Evolutionary conservation across 139 green algal genomes (phyloP), one percentile per base, ranked within the genome.

Genomic region (Zygnema circumcarinatum): DNA sequence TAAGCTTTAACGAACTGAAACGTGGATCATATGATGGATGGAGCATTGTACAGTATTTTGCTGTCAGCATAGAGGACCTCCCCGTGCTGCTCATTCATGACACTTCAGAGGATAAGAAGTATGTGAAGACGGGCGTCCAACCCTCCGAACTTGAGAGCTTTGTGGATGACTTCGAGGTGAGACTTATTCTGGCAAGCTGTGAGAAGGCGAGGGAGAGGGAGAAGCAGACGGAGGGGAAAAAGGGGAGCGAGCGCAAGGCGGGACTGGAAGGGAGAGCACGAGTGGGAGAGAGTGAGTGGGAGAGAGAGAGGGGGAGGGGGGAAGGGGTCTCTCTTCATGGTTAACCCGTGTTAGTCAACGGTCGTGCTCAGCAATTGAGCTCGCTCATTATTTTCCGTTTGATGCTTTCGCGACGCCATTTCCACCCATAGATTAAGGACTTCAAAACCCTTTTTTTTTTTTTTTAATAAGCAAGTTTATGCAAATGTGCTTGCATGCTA

Each of bases 11-110:
- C n/a, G n/a, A n/a, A n/a, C n/a, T n/a, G n/a, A n/a, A n/a, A n/a
- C n/a, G n/a, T n/a, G n/a, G n/a, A n/a, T n/a, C n/a, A n/a, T n/a
- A n/a, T n/a, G n/a, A n/a, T n/a, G n/a, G 47, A 16, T 62, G 47
- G 47, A 62, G 47, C 69, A n/a, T 0, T 11, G 22, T 87, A 74
- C 68, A 89, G 76, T 90, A 81, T 25, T 90, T 90, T 38, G 85
- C 69, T 20, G 38, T 87, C 42, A 88, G 33, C 22, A 86, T 40
- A 7, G 47, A 39, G 22, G 38, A 79, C 42, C 40, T 67, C 21
- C 76, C 85, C 0, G 36, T 36, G 29, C 67, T 90, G 32, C 62
- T 87, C 35, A 67, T 90, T 0, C 85, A 90, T 80, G 62, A 85
- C 74, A 67, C 38, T 2, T 22, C 32, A 36, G 36, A 32, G 31